Evolutionary conservation across 2,329 filamentous ascomycete genomes (phyloP), one percentile per base, ranked within the genome.

Genomic region (Basipetospora chlamydospora): DNA sequence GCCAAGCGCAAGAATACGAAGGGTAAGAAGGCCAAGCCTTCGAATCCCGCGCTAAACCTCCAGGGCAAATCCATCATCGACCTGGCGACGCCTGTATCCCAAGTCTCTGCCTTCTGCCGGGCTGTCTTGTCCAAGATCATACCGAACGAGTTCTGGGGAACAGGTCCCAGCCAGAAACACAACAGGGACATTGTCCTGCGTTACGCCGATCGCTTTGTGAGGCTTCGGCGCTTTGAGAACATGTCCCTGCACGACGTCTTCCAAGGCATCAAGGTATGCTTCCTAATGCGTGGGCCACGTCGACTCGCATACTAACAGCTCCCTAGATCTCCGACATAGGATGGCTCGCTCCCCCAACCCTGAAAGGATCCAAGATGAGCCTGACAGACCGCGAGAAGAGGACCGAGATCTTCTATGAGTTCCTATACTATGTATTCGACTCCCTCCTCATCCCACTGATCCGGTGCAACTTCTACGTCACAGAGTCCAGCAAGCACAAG

Each of bases 381-480:
- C 63, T 66, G 41, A 77, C 79, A 0, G 88, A 96, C 49, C 63
- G 71, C 21, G 58, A 61, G 6, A 96, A 95, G 55, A 77, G 87
- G 9, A 63, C 61, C 18, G 82, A 95, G 49, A 66, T 96, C 0
- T 72, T 95, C 33, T 59, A 76, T 37, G 90, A 98, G 53, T 77
- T 96, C 40, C 49, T 96, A 6, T 96, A 95, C 58, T 98, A 87
- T 52, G 45, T 93, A 4, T 90, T 98, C 48, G 90, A 98, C 55
- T 95, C 87, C 0, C 66, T 95, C 16, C 52, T 98, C 39, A 81
- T 96, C 47, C 88, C 90, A 8, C 66, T 98, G 6, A 70, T 96
- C 33, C 75, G 83, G 23, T 77, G 73, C 43, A 87, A 90, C 49
- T 98, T 98, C 49, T 88, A 96, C 50, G 82, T 95, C 26, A 98